These are phyloP conservation scores for Scutellaria galericulata DNA, from an alignment of 257 asterid species.

Conservation along the genomic window DNA sequence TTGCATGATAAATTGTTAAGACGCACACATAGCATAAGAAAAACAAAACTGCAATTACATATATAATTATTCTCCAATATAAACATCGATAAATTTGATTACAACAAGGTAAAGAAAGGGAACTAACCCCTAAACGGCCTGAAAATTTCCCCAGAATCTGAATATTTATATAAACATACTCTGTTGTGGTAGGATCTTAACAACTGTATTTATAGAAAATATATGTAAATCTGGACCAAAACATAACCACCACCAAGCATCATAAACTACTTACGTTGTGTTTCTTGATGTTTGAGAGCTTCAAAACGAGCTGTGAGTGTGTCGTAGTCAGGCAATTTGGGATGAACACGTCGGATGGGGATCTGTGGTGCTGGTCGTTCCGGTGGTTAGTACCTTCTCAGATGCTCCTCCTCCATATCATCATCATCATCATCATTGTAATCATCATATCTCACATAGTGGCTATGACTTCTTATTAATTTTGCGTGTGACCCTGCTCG, in stretches of 20 bases:
- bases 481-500: constrained; percentile 39
- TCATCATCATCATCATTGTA: constrained; percentile 49
- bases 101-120: constrained; percentile 20
- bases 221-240: background rate
- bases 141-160: constrained; percentile 27
- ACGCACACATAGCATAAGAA: too few relatives aligned
- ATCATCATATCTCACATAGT: constrained; percentile 68
- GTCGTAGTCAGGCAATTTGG: constrained; percentile 88
- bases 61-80: background rate
- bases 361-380: constrained; percentile 60
- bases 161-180: constrained; percentile 21
- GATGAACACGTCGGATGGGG: constrained; percentile 70
- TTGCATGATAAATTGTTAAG: too few relatives aligned
- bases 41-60: too few relatives aligned
- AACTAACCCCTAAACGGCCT: background rate
- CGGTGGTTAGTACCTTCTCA: constrained; percentile 49
- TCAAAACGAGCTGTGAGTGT: constrained; percentile 88
- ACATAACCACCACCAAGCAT: too few relatives aligned
- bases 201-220: background rate
- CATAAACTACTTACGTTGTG: constrained; percentile 34
- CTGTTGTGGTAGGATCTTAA: background rate
- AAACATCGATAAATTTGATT: constrained; percentile 14
- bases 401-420: constrained; percentile 10
- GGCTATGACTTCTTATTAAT: constrained; percentile 70
- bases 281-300: constrained; percentile 72